Base-by-base conservation (phyloP, 495 filamentous ascomycete genomes). In the Penicillium ochrochloron region DNA sequence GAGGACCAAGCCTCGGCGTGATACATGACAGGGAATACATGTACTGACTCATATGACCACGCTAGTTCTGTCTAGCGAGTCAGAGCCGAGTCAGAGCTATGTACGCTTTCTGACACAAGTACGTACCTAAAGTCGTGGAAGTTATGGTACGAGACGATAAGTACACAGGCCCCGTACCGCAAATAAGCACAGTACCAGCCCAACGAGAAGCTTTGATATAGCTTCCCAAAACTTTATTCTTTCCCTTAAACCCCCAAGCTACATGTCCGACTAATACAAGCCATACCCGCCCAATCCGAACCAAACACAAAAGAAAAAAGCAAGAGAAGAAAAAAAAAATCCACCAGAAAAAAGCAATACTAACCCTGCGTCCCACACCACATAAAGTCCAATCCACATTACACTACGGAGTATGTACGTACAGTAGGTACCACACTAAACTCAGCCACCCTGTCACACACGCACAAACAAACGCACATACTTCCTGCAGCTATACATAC, bases 381-480 rank as follows among this genome's bases (percentile, higher is more conserved):
- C 42, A 10, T 10, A 3, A 27, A 27, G 17, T 25, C 46, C 11
- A 50, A 14, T 27, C 10, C 6, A 17, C 23, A 4, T 23, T 15
- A 27, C 25, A 1, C 25, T 27, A 27, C 25, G 25, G 25, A n/a
- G n/a, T n/a, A n/a, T n/a, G n/a, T n/a, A n/a, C n/a, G 25, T 27
- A 27, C 25, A 50, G 17, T 2, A 23, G 4, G 3, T 23, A 29
- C 42, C 42, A 48, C 42, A 29, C 48, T n/a, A 27, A 5, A 4
- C 21, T 11, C 46, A 50, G 46, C 46, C 46, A 50, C 23, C 46
- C 46, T 23, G 46, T 27, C 46, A 50, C 41, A 44, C 42, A 44
- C 42, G 0, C 9, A 15, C 15, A 4, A 23, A 50, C 41, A 44
- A n/a, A 44, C 42, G 0, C 9, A 15, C 15, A 4, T 17, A 3